These are phyloP conservation scores for Tulasnella sp. DNA, from an alignment of 768 basidiomycete genomes.

Conservation along the genomic window DNA sequence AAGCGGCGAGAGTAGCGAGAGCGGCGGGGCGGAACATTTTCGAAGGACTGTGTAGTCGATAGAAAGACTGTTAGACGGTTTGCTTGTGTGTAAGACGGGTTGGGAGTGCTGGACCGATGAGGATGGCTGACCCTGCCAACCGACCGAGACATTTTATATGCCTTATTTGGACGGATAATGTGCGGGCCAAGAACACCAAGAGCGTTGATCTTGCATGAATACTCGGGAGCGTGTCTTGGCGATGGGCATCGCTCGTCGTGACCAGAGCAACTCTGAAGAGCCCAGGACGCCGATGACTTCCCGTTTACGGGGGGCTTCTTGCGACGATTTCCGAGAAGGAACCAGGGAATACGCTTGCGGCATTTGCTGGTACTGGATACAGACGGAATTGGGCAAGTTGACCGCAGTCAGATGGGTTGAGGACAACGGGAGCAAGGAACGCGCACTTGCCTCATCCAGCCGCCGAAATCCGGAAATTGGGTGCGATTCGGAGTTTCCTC, in stretches of 20 bases:
- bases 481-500: background rate
- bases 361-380: background rate
- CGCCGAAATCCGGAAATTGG: background rate
- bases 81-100: background rate
- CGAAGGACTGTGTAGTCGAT: slow-evolving; percentile 11
- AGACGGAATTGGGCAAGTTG: background rate
- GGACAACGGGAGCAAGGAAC: background rate
- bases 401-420: background rate
- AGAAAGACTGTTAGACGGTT: slow-evolving; percentile 11
- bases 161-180: slow-evolving; percentile 3
- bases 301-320: slow-evolving; percentile 18
- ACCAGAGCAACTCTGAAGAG: background rate
- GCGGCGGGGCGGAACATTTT: background rate
- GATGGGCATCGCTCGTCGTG: background rate
- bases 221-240: slow-evolving; percentile 8
- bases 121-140: background rate
- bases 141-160: slow-evolving; percentile 8
- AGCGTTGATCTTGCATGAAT: background rate
- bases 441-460: background rate
- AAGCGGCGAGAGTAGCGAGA: slow-evolving; percentile 37
- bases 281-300: background rate
- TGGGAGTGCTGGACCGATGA: slow-evolving; percentile 12
- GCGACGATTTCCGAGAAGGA: slow-evolving; percentile 7
- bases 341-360: background rate
- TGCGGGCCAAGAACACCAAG: slow-evolving; percentile 7